These are phyloP conservation scores for Fusarium marasasianum DNA, from an alignment of 2,329 filamentous ascomycete species.

Conservation along the genomic window DNA sequence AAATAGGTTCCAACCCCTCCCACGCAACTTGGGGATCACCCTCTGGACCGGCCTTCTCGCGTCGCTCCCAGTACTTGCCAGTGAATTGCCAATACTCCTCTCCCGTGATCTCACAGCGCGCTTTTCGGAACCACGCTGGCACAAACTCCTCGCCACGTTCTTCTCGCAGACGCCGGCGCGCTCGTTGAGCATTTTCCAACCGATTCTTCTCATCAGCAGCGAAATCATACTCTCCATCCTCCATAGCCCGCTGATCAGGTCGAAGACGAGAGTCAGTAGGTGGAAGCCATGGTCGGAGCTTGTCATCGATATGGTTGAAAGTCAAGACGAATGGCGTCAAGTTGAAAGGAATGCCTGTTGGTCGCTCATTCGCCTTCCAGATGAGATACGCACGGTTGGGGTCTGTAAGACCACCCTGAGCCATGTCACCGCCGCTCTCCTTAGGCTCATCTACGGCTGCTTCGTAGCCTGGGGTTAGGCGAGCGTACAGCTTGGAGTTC, in stretches of 20 bases:
- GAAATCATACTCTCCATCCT: constrained; percentile 95
- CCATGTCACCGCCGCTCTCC: constrained; percentile 47
- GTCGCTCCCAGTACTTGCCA: constrained; percentile 85
- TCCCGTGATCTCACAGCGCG: constrained; percentile 79
- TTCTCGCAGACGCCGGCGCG: constrained; percentile 77
- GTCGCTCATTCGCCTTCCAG: constrained; percentile 88
- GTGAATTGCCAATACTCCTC: constrained; percentile 92
- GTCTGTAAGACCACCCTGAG: constrained; percentile 65
- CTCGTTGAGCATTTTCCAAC: constrained; percentile 90
- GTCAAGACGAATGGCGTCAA: constrained; percentile 95
- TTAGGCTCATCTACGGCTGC: constrained; percentile 71
- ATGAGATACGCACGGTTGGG: constrained; percentile 85
- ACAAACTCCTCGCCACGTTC: constrained; percentile 80
- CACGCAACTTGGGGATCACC: constrained; percentile 66
- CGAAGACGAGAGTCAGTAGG: constrained; percentile 94
- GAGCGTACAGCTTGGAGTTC: constrained; percentile 97
- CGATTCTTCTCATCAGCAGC: constrained; percentile 94
- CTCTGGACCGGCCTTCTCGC: constrained; percentile 70
- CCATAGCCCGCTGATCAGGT: constrained; percentile 97
- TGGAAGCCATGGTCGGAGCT: constrained; percentile 78
- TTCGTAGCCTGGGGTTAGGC: constrained; percentile 90
- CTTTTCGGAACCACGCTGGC: constrained; percentile 86
- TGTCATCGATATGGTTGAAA: constrained; percentile 90
- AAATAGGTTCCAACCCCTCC: constrained; percentile 82
- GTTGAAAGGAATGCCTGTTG: constrained; percentile 92